phyloP scores from a whole-genome alignment of 805 yeast species.

The Candida sakaeoensis region DNA sequence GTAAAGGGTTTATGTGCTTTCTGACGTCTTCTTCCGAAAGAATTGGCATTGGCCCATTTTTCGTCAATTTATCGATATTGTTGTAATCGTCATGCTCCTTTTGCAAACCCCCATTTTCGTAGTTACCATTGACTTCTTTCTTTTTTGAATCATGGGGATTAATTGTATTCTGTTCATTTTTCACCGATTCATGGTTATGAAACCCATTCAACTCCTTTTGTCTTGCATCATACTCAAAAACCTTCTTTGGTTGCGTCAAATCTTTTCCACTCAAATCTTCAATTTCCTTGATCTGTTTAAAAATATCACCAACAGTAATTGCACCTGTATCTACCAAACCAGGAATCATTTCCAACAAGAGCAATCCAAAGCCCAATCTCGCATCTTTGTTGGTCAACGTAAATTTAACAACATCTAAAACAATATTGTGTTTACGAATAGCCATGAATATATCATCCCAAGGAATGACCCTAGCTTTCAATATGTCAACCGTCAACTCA shows the following conservation, averaged over 20 bases:
- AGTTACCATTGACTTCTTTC: neutral
- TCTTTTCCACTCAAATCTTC: neutral
- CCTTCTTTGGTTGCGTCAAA: neutral
- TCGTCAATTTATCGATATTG: slow-evolving; percentile 5
- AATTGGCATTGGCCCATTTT: slow-evolving; percentile 4
- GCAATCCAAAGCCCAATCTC: slow-evolving; percentile 22
- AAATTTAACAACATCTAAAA: slow-evolving; percentile 22
- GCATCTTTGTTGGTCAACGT: slow-evolving; percentile 26
- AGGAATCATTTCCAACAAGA: slow-evolving; percentile 22
- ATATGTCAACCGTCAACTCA: slow-evolving; percentile 21
- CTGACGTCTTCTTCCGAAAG: slow-evolving; percentile 1
- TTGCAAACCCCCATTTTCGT: slow-evolving; percentile 1
- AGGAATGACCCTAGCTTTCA: slow-evolving; percentile 29
- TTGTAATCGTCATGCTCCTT: slow-evolving; percentile 3
- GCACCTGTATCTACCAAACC: slow-evolving; percentile 15
- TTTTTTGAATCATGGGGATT: neutral
- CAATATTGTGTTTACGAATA: slow-evolving; percentile 27
- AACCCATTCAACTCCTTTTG: neutral
- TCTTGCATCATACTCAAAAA: neutral
- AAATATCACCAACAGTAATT: slow-evolving; percentile 8
- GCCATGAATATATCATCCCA: slow-evolving; percentile 29
- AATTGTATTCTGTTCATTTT: no score
- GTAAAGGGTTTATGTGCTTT: neutral
- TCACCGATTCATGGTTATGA: neutral
- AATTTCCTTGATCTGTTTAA: neutral